These are phyloP conservation scores for Triticum dicoccoides DNA, from an alignment of 176 grass and related monocot genomes.

Conservation along the genomic window DNA sequence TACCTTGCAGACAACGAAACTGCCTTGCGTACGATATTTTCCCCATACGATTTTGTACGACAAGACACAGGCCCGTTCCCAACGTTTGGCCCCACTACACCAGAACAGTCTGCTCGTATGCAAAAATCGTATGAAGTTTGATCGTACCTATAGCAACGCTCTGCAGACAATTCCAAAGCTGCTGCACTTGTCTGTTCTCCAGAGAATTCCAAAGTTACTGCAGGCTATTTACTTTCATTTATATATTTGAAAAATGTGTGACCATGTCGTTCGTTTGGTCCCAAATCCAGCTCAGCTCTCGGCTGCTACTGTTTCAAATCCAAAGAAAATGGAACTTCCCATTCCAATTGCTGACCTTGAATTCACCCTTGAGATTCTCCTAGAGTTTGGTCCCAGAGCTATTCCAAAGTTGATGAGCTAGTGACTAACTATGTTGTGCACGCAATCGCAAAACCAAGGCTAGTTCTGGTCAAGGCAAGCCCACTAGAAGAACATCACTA, in stretches of 20 bases:
- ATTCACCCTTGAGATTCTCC: background rate
- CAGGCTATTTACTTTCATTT: background rate
- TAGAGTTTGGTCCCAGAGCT: background rate
- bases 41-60: too few relatives aligned
- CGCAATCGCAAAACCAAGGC: background rate
- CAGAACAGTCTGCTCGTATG: too few relatives aligned
- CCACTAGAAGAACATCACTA: background rate
- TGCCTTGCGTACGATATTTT: too few relatives aligned
- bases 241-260: background rate
- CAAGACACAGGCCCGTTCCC: too few relatives aligned
- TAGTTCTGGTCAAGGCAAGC: background rate
- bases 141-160: too few relatives aligned
- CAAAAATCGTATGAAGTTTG: too few relatives aligned
- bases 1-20: too few relatives aligned
- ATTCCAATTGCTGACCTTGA: background rate
- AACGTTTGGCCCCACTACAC: too few relatives aligned
- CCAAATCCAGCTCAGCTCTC: background rate
- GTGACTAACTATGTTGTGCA: background rate
- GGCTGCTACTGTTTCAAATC: background rate
- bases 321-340: background rate
- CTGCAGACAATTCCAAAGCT: background rate
- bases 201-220: too few relatives aligned
- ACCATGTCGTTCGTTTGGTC: background rate
- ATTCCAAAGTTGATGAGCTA: background rate
- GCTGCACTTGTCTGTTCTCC: too few relatives aligned